phyloP scores from a whole-genome alignment of 1,139 yeast genomes.

The Hansenula lynferdii region DNA sequence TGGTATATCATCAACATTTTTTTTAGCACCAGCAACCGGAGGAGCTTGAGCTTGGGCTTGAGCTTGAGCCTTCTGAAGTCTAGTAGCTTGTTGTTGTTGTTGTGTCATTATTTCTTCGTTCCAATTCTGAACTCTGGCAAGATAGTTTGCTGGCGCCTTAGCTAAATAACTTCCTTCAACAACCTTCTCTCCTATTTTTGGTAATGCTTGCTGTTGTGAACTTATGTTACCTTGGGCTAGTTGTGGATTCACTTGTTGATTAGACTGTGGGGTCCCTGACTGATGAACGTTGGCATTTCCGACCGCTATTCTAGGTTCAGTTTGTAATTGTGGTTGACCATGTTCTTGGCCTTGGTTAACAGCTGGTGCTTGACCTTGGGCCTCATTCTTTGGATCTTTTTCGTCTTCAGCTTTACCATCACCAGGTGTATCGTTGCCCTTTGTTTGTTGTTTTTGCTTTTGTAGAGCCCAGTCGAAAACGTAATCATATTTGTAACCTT shows the following conservation, averaged over 20 bases:
- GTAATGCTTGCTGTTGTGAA: too few species aligned
- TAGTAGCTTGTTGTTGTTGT: constrained; percentile 9
- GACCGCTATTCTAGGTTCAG: too few species aligned
- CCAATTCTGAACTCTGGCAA: constrained; percentile 21
- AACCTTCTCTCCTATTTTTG: too few species aligned
- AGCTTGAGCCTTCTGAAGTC: not conserved
- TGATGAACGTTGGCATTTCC: too few species aligned
- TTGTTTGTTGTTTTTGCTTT: constrained; percentile 58
- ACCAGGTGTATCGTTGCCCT: constrained; percentile 22
- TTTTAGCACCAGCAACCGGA: too few species aligned
- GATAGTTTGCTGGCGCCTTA: too few species aligned
- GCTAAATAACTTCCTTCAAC: too few species aligned
- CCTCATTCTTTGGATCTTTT: constrained; percentile 3
- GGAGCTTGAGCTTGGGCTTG: too few species aligned
- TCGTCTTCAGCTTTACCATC: constrained; percentile 8
- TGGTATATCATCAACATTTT: not conserved
- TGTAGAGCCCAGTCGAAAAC: constrained; percentile 96
- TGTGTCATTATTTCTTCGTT: constrained; percentile 22
- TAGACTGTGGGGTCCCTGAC: too few species aligned
- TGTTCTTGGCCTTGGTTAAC: constrained; percentile 4
- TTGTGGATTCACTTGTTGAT: constrained; percentile 6
- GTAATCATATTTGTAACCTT: constrained; percentile 89
- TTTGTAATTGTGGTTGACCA: constrained; percentile 2
- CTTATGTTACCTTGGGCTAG: constrained; percentile 11
- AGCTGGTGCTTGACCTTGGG: too few species aligned